Percentiles rank a stretch among this genome's conserved stretches.
Conservation (phyloP, 129 eudicot species). For the Calendula officinalis region DNA sequence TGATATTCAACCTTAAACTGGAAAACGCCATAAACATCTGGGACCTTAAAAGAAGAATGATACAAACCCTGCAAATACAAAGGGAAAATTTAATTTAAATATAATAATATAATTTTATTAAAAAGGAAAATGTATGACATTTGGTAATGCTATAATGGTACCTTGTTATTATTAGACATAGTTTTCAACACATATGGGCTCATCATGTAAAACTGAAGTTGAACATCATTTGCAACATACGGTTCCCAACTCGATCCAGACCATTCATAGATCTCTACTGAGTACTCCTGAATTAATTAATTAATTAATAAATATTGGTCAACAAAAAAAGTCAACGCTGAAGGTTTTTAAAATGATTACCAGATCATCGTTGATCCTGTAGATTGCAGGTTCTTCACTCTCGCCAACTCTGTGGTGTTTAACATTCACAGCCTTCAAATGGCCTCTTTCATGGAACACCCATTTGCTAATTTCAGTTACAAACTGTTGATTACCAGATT, state of each 20-base stretch:
- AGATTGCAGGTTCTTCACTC: conserved; percentile 78
- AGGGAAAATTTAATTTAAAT: not conserved
- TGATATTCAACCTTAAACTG: conserved; percentile 95
- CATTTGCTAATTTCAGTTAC: conserved; percentile 90
- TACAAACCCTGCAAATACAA: conserved; percentile 63
- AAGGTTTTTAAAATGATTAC: conserved; percentile 33
- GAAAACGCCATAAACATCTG: conserved; percentile 98
- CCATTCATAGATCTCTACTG: conserved; percentile 89
- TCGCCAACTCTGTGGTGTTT: conserved; percentile 87
- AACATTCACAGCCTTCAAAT: conserved; percentile 90
- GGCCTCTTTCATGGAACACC: conserved; percentile 98
- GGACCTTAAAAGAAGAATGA: conserved; percentile 79
- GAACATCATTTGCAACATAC: conserved; percentile 84
- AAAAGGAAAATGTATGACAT: conserved; percentile 9
- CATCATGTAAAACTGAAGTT: conserved; percentile 98
- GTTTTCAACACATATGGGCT: conserved; percentile 91
- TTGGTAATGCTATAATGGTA: conserved; percentile 14
- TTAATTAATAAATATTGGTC: conserved; percentile 7
- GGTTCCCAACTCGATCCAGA: conserved; percentile 90
- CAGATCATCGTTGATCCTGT: conserved; percentile 92
- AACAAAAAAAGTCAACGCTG: not conserved
- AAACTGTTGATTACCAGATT: conserved; percentile 85
- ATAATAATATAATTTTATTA: not conserved
- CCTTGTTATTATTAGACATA: conserved; percentile 76
- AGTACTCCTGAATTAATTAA: conserved; percentile 59